Conservation (phyloP, 148 eudicot species). For the Rheum nobile region DNA sequence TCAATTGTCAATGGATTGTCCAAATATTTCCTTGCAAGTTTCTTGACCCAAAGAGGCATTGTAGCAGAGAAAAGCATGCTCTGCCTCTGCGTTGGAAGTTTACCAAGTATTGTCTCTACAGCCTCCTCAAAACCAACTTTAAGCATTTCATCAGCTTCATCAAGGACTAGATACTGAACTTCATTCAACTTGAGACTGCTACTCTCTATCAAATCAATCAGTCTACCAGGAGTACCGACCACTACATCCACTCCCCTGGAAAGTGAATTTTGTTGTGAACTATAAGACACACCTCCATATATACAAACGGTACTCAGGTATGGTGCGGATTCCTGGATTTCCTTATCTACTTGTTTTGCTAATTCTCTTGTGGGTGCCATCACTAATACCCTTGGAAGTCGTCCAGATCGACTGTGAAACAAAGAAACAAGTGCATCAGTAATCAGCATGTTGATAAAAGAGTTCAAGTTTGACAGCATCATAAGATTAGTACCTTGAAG, state of each 20-base stretch:
- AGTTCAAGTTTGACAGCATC: background rate
- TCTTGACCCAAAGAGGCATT: constrained; percentile 93
- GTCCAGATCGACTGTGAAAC: constrained; percentile 52
- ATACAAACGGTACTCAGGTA: constrained; percentile 87
- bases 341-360: constrained; percentile 95
- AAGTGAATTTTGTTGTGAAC: constrained; percentile 59
- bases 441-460: background rate
- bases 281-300: constrained; percentile 92
- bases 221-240: constrained; percentile 97
- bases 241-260: constrained; percentile 93
- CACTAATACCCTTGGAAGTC: constrained; percentile 77
- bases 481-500: constrained; percentile 35
- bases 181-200: constrained; percentile 69
- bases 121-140: constrained; percentile 99
- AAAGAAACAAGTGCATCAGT: constrained; percentile 8
- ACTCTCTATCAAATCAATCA: constrained; percentile 70
- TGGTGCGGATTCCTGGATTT: constrained; percentile 93
- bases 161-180: constrained; percentile 81
- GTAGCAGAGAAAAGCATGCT: constrained; percentile 99
- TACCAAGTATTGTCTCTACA: constrained; percentile 70
- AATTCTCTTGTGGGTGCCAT: constrained; percentile 97
- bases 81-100: constrained; percentile 74
- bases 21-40: constrained; percentile 71
- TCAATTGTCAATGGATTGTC: constrained; percentile 81
- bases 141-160: constrained; percentile 99